These are phyloP conservation scores for Rhodotorula babjevae DNA, from an alignment of 768 basidiomycete species.

Conservation along the genomic window DNA sequence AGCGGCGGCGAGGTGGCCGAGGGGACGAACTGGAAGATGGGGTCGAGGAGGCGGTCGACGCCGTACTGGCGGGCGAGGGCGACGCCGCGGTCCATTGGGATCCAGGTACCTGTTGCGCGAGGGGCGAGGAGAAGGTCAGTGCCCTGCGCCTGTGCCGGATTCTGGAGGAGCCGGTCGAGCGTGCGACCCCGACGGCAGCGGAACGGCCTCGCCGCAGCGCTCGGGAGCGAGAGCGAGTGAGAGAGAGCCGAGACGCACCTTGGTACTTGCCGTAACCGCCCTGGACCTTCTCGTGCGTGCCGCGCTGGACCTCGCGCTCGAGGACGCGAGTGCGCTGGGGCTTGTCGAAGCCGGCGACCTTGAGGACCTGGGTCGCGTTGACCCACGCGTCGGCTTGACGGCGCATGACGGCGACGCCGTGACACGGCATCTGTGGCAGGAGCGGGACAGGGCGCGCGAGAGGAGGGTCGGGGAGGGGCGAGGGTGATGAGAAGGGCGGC, in stretches of 20 bases:
- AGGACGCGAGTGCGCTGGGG: slow-evolving; percentile 95
- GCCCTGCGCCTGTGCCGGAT: background rate
- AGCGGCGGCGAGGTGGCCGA: slow-evolving; percentile 79
- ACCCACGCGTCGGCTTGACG: slow-evolving; percentile 93
- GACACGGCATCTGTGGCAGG: slow-evolving; percentile 33
- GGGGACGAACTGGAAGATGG: slow-evolving; percentile 90
- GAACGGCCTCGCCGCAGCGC: background rate
- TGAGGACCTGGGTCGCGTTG: slow-evolving; percentile 98
- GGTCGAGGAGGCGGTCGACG: slow-evolving; percentile 75
- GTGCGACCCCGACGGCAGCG: too few relatives aligned
- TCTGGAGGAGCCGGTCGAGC: too few relatives aligned
- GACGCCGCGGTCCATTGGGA: slow-evolving; percentile 86
- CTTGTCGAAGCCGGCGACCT: slow-evolving; percentile 98
- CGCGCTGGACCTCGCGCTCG: slow-evolving; percentile 96
- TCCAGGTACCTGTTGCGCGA: slow-evolving; percentile 77
- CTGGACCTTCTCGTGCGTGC: slow-evolving; percentile 97
- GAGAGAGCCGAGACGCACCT: slow-evolving; percentile 56
- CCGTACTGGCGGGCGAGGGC: slow-evolving; percentile 85
- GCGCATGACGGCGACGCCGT: slow-evolving; percentile 92
- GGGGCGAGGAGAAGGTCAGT: background rate
- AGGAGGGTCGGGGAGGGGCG: background rate
- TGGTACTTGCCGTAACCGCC: slow-evolving; percentile 99
- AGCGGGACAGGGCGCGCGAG: too few relatives aligned
- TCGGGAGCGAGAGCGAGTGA: background rate
- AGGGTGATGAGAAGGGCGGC: background rate